Evolutionary conservation across 257 asterid species (phyloP), one percentile per base, ranked within the genome.

Genomic region (Anisodus tanguticus): DNA sequence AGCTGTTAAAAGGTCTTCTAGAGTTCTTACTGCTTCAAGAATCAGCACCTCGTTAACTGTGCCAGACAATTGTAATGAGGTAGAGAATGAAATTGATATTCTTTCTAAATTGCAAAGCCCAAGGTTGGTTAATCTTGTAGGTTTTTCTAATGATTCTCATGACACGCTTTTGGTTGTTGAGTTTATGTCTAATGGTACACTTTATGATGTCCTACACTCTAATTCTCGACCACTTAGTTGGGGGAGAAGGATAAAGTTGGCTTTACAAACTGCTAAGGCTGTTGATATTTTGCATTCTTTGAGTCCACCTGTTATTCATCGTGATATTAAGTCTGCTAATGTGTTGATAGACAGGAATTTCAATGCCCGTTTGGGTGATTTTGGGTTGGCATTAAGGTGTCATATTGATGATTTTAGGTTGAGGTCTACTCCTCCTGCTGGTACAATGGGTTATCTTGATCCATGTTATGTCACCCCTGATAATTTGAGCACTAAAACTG

Each of bases 401-500:
- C 87, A 86, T 81, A 91, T 85, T 54, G 95, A 93, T 84, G 93
- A 89, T 84, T 90, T 59, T 81, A 89, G 90, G 81, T 82, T 94
- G 80, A 94, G 88, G 85, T 92, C 97, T 63, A 93, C 97, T 78
- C 98, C 98, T 9, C 98, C 98, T 17, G 97, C 98, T 5, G 98
- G 98, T 59, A 93, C 97, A 15, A 93, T 95, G 97, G 98, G 98
- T n/a, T 95, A 93, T 86, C 87, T 95, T 83, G 98, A 95, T 86
- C 98, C 98, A 58, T 83, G 92, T 59, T 95, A 95, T 86, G 92
- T 92, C 1, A 95, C 97, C 80, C 98, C 97, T 17, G 97, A 93
- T 84, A 90, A 91, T 87, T 82, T 95, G 83, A 93, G 97, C 51
- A 89, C 95, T 0, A 95, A 95, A 55, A 93, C 90, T 81, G 98